A percentile compares a stretch with the other conserved stretches of the same genome.
These are phyloP conservation scores for Leccinellum albellum DNA, from an alignment of 768 basidiomycete genomes.

Conservation along the genomic window DNA sequence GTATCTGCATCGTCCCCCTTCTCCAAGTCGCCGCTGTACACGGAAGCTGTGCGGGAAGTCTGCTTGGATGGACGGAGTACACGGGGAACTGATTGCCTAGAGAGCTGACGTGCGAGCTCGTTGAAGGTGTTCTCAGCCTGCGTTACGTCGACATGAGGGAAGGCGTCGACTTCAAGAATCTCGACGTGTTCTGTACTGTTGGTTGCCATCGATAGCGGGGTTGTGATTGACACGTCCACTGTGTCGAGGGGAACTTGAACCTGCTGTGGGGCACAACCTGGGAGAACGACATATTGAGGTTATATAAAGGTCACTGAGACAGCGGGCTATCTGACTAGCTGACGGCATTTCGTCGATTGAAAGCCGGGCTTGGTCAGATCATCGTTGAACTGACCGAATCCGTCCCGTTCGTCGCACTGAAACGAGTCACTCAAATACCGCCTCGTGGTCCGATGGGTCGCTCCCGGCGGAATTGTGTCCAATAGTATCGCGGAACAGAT, in stretches of 20 bases:
- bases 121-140: conserved; percentile 53
- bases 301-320: conserved; percentile 12
- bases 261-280: not conserved
- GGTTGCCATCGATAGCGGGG: not conserved
- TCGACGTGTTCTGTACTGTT: conserved; percentile 14
- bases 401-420: not conserved
- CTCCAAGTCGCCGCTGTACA: conserved; percentile 35
- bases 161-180: conserved; percentile 18
- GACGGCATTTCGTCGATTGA: not conserved
- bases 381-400: not conserved
- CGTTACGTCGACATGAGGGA: conserved; percentile 45
- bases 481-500: not conserved
- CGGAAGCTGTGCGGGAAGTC: conserved; percentile 20
- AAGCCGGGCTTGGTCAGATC: not conserved
- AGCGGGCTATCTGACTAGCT: not conserved
- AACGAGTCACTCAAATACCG: not conserved
- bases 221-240: not conserved
- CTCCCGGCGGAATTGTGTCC: not conserved
- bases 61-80: conserved; percentile 11
- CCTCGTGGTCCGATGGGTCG: not conserved
- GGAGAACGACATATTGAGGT: not conserved
- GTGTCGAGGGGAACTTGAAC: conserved; percentile 2
- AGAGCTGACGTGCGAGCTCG: conserved; percentile 44
- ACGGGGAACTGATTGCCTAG: conserved; percentile 6
- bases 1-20: conserved; percentile 37